Evolutionary conservation across 495 filamentous ascomycete species (phyloP), one percentile per base, ranked within the genome.

Genomic region (Viridothelium virens): DNA sequence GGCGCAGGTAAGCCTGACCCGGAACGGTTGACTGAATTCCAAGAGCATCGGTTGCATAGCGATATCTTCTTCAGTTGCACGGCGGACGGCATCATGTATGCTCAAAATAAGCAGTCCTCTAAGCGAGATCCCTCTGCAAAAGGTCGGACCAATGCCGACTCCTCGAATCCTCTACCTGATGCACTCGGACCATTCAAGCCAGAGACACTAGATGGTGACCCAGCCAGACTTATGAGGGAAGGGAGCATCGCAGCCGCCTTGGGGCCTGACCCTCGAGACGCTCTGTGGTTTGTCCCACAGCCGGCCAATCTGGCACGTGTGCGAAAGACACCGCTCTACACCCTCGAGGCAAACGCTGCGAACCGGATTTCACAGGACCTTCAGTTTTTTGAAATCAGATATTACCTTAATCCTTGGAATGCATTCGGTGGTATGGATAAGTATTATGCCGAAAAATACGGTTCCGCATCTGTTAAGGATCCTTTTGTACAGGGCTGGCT

Each of bases 1-100:
- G 7, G 6, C 25, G 7, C 31, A 3, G 14, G 25, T 34, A 31
- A 33, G 14, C 3, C 18, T 18, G 18, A 18, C 5, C 5, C 5
- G 3, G 25, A 59, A 4, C 18, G 11, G 31, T 34, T 31, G 31
- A 7, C 53, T 9, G 31, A 33, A 7, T 59, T 59, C 18, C 53
- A 14, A 4, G 53, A 59, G 53, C 53, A 31, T 31, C 25, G 25
- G 6, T 31, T 36, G 7, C 53, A 59, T 36, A 59, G 53, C 36
- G 4, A 59, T 18, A 36, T 59, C 53, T 59, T 59, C 31, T 34
- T 59, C 53, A 59, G 36, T 36, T 59, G 31, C 53, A 59, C 53
- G 18, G 6, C 14, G 5, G 53, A 59, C 14, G 18, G 53, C 5
- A 34, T 59, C 31, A 18, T 6, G 7, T 59, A 34, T 14, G 36